These are phyloP conservation scores for Aeschynomene evenia DNA, from an alignment of 306 rosid species.

Conservation along the genomic window DNA sequence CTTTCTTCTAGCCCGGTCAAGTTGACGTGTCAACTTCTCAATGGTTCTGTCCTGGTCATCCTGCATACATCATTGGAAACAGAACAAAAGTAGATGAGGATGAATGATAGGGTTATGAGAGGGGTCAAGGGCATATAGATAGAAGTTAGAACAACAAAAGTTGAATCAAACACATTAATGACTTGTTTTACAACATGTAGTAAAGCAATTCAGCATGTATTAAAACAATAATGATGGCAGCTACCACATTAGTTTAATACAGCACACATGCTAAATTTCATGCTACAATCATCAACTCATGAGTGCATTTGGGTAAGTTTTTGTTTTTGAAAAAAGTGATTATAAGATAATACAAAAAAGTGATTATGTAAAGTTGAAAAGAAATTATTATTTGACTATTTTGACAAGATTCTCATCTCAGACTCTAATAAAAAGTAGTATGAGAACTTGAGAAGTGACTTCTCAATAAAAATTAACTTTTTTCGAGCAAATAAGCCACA, in stretches of 20 bases:
- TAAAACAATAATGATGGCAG: not conserved
- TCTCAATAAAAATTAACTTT: too few relatives aligned
- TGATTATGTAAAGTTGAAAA: too few relatives aligned
- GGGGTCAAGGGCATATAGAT: not conserved
- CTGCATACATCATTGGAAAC: constrained; percentile 19
- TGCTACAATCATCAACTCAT: not conserved
- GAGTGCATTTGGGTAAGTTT: too few relatives aligned
- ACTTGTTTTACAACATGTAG: not conserved
- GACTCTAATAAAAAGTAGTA: too few relatives aligned
- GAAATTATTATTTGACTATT: too few relatives aligned
- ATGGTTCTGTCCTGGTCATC: constrained; percentile 48
- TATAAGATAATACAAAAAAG: too few relatives aligned
- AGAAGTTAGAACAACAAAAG: not conserved
- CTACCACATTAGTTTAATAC: not conserved
- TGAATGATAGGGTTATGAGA: not conserved
- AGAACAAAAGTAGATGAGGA: not conserved
- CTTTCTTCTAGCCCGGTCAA: constrained; percentile 40
- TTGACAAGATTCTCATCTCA: too few relatives aligned
- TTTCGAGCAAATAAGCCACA: too few relatives aligned
- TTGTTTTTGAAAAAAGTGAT: too few relatives aligned
- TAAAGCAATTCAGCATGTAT: not conserved
- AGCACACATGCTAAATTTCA: not conserved
- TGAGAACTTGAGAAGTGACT: too few relatives aligned
- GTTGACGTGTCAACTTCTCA: constrained; percentile 43
- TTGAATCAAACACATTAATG: not conserved